phyloP scores from a whole-genome alignment of 164 flowering plant genomes.

The Pachysandra terminalis region DNA sequence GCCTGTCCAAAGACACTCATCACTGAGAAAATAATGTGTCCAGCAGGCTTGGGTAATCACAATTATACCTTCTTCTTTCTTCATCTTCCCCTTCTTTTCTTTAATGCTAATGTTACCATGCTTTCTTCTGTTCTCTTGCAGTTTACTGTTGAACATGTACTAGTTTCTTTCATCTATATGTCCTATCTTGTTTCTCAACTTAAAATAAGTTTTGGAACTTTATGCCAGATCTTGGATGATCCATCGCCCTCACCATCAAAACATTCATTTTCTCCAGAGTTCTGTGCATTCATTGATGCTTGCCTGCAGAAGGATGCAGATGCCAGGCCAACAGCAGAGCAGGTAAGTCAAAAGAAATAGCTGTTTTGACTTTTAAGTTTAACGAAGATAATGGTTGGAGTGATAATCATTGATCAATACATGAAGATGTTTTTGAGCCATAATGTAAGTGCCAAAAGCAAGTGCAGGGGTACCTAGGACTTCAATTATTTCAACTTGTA shows the following conservation, averaged over 20 bases:
- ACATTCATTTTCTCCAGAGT: conserved; percentile 73
- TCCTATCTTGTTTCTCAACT: conserved; percentile 4
- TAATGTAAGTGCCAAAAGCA: no score
- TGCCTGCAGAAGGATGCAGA: conserved; percentile 90
- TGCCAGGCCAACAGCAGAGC: conserved; percentile 92
- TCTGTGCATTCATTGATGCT: conserved; percentile 84
- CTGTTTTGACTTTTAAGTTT: background rate
- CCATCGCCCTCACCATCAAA: conserved; percentile 91
- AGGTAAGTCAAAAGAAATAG: conserved; percentile 38
- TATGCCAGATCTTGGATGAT: conserved; percentile 84
- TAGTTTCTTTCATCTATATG: background rate
- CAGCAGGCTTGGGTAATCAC: background rate
- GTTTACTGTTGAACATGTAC: background rate
- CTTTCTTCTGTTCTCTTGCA: background rate
- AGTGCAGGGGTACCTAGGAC: no score
- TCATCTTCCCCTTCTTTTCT: background rate
- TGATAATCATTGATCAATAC: no score
- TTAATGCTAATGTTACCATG: background rate
- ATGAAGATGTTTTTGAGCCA: no score
- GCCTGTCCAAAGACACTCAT: background rate
- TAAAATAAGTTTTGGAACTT: conserved; percentile 4
- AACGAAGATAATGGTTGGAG: background rate
- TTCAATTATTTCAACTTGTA: no score
- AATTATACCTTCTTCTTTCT: no score
- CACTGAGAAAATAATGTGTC: background rate